Base-by-base conservation (phyloP, 129 eudicot species). In the Pittosporum tobira region DNA sequence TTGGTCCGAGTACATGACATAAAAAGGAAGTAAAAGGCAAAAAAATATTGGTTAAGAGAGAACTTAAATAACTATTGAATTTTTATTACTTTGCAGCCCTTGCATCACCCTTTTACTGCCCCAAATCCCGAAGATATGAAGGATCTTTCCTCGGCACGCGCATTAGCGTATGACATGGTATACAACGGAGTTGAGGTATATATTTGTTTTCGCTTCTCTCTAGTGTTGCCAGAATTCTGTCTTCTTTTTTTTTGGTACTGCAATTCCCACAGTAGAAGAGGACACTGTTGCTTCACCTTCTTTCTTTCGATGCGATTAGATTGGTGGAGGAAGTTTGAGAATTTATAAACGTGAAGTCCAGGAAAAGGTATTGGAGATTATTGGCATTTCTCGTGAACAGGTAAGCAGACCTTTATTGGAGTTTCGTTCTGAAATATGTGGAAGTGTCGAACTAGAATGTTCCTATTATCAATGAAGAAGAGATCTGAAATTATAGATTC, bases 121-220 rank as follows among this genome's bases (percentile, higher is more conserved):
- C 98, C 96, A 11, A 76, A 91, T 67, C 94, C 98, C 16, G 94
- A 86, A 68, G 98, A 91, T 70, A 73, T 90, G 87, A 65, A 82
- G 11, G 87, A 90, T 73, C 84, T 90, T 37, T 62, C 96, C 48
- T 91, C 96, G 61, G 98, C 98, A 38, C 90, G 98, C 63, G 98
- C 98, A 56, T 86, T 91, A 68, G 98, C 98, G 54, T 91, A 91
- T 83, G 98, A 91, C 87, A 91, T 91, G 95, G 98, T 91, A 70
- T 91, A 91, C 81, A 91, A 91, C 57, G 98, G 98, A 37, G 94
- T 91, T 29, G 98, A 91, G 98, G 98, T 91, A 70, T 55, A 14
- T 40, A 31, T 34, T 45, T 6, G 15, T 11, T 62, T 58, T 38
- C 36, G 56, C 45, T 38, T 67, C 59, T 28, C 47, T 61, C 46